Base-by-base conservation (phyloP, 2,329 filamentous ascomycete species). In the Botrytis aclada region DNA sequence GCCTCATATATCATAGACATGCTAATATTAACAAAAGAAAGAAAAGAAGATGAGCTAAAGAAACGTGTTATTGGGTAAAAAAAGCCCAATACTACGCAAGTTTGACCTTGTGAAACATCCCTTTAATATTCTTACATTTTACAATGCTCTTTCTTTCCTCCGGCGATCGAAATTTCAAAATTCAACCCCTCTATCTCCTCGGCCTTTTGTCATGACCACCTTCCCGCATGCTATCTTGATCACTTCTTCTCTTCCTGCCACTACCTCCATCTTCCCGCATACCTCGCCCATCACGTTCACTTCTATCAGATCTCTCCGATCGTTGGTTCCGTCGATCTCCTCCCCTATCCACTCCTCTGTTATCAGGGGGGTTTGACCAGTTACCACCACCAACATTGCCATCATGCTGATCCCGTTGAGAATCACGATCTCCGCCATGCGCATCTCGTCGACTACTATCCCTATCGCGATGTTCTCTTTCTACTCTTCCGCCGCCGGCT, bases 161-260 rank as follows among this genome's bases (percentile, higher is more conserved):
- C 29, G 6, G 25, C 14, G 51, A 8, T 39, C 14, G 34, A 29
- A 34, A 22, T 25, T 70, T 54, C 63, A 62, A 32, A 75, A 60
- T 61, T 47, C 71, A 43, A 9, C 63, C 72, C 51, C 5, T 74
- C 64, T 74, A 78, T 72, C 77, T 75, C 58, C 79, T 75, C 18
- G 75, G 73, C 73, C 78, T 77, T 74, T 80, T 81, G 34, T 79
- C 77, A 67, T 76, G 82, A 80, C 69, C 80, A 83, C 74, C 79
- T 32, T 75, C 72, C 54, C 79, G 78, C 66, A 77, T 64, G 25
- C 70, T 72, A 22, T 77, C 78, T 65, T 77, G 80, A 41, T 81
- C 79, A 37, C 75, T 75, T 37, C 77, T 76, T 75, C 80, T 74
- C 76, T 81, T 81, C 64, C 80, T 76, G 51, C 76, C 76, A 14